A percentile compares a stretch with the other conserved stretches of the same genome.
These are phyloP conservation scores for Drechslera avenae DNA, from an alignment of 2,329 filamentous ascomycete genomes.

Conservation along the genomic window DNA sequence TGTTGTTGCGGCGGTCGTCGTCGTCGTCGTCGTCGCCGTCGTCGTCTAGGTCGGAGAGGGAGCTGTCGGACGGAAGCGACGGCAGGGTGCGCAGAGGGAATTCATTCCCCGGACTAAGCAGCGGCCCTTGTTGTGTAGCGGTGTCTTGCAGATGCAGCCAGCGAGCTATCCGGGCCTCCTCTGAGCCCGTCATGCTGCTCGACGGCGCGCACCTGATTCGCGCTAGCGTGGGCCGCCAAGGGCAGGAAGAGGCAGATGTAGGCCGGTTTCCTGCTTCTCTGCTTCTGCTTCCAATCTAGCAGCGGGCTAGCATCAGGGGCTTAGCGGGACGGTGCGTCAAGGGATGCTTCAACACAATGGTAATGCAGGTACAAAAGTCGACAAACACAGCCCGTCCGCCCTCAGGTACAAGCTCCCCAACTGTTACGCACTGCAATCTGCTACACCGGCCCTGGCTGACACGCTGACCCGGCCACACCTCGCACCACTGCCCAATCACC, in stretches of 20 bases:
- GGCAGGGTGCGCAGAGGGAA: conserved; percentile 45
- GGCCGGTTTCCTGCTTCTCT: conserved; percentile 10
- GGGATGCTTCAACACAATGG: conserved; percentile 17
- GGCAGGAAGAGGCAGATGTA: conserved; percentile 1
- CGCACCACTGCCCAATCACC: conserved; percentile 11
- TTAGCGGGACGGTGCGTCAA: conserved; percentile 21
- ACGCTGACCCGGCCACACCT: too few species aligned
- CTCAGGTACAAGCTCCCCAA: neutral
- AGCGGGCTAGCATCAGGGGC: conserved; percentile 25
- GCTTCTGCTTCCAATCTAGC: neutral
- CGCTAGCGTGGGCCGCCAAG: conserved; percentile 14
- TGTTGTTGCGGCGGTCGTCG: too few species aligned
- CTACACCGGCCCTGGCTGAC: conserved; percentile 6
- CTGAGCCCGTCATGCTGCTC: conserved; percentile 23
- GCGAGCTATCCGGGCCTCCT: conserved; percentile 34
- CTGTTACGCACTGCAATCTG: conserved; percentile 18
- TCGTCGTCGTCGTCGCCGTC: conserved; percentile 23
- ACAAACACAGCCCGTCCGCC: neutral
- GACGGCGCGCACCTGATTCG: conserved; percentile 22
- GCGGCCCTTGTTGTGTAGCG: conserved; percentile 31
- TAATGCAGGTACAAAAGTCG: conserved; percentile 20
- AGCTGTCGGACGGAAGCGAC: conserved; percentile 40
- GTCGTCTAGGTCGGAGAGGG: conserved; percentile 30
- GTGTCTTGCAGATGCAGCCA: conserved; percentile 40
- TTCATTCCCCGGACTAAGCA: conserved; percentile 44